A percentile compares a stretch with the other conserved stretches of the same genome.
These are phyloP conservation scores for Echinosophora koreensis DNA, from an alignment of 306 rosid genomes.

Conservation along the genomic window DNA sequence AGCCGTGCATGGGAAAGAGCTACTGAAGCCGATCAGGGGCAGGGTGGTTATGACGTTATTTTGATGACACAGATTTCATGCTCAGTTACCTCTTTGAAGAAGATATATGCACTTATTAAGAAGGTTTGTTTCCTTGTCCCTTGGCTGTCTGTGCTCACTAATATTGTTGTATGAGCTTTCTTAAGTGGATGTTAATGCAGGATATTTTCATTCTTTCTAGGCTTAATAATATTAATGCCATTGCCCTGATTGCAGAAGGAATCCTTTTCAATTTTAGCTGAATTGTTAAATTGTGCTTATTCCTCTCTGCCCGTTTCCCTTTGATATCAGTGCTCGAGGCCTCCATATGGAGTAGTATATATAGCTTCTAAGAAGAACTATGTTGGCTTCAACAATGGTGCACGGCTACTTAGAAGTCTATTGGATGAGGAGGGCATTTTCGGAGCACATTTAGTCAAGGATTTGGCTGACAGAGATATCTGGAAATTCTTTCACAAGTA, in stretches of 20 bases:
- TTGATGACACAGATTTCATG: slow-evolving; percentile 88
- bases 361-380: slow-evolving; percentile 85
- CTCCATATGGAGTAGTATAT: slow-evolving; percentile 92
- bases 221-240: not conserved
- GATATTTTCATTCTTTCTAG: not conserved
- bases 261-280: slow-evolving; percentile 16
- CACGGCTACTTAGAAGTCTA: slow-evolving; percentile 75
- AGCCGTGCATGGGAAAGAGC: slow-evolving; percentile 99
- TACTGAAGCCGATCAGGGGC: slow-evolving; percentile 70
- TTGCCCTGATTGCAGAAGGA: slow-evolving; percentile 17
- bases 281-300: slow-evolving; percentile 19
- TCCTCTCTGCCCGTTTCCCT: slow-evolving; percentile 16
- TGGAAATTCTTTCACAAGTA: slow-evolving; percentile 96
- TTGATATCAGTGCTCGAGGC: slow-evolving; percentile 79
- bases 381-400: slow-evolving; percentile 79
- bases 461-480: slow-evolving; percentile 84
- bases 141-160: not conserved
- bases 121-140: slow-evolving; percentile 61
- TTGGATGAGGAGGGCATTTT: slow-evolving; percentile 88
- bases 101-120: slow-evolving; percentile 75
- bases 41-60: slow-evolving; percentile 90
- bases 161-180: slow-evolving; percentile 20
- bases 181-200: not conserved
- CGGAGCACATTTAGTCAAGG: slow-evolving; percentile 92
- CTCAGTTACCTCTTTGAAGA: slow-evolving; percentile 72